A percentile compares a stretch with the other conserved stretches of the same genome.
These are phyloP conservation scores for Cryptococcus sp. DNA, from an alignment of 1,284 basidiomycete species.

Conservation along the genomic window DNA sequence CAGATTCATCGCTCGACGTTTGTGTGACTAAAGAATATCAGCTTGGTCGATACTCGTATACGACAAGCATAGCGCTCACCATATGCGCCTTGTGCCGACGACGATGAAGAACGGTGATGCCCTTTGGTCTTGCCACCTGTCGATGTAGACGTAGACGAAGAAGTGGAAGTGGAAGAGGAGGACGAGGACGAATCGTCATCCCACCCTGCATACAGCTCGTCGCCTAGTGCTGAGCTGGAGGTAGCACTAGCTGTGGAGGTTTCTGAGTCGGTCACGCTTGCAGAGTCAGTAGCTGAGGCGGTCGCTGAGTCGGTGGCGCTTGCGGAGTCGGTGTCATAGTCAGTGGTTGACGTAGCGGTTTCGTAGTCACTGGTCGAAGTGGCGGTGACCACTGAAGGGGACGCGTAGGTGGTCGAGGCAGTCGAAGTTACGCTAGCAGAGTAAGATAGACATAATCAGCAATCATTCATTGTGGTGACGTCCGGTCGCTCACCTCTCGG, in stretches of 20 bases:
- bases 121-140: too few species aligned
- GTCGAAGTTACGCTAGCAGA: not conserved
- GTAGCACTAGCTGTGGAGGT: not conserved
- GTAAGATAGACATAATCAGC: not conserved
- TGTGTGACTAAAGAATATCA: too few species aligned
- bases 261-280: not conserved
- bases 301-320: not conserved
- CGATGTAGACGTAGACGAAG: too few species aligned
- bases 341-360: not conserved
- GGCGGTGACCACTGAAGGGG: slow-evolving; percentile 7
- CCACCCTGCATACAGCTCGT: too few species aligned
- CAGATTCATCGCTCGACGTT: too few species aligned
- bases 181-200: too few species aligned
- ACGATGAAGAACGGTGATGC: too few species aligned
- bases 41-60: too few species aligned
- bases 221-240: too few species aligned
- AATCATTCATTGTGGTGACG: not conserved
- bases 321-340: not conserved
- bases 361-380: slow-evolving; percentile 1
- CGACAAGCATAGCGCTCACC: too few species aligned
- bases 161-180: too few species aligned
- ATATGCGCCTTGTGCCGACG: too few species aligned
- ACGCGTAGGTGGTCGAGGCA: slow-evolving; percentile 7
- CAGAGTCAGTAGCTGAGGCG: not conserved
- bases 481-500: not conserved